Conservation (phyloP, 352 stramenopile genomes). For the Phytophthora colocasiae region DNA sequence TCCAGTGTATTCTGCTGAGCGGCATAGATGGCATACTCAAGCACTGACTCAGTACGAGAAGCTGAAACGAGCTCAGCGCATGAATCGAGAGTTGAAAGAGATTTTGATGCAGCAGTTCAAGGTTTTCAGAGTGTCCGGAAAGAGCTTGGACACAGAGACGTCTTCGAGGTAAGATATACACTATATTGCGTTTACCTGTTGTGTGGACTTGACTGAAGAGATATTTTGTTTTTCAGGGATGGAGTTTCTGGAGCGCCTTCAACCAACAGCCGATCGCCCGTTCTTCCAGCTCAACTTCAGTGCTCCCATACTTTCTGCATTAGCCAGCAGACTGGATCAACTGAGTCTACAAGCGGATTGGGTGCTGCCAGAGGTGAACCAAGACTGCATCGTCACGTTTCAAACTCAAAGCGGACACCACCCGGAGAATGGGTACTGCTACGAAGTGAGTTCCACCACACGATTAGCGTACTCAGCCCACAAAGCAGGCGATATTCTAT, state of each 20-base stretch:
- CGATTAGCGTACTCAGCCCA: background rate
- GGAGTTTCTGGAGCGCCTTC: background rate
- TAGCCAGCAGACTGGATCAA: background rate
- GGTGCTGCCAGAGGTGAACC: background rate
- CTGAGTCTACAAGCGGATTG: conserved; percentile 2
- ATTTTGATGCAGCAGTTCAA: conserved; percentile 4
- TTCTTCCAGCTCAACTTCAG: conserved; percentile 9
- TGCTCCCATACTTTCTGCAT: background rate
- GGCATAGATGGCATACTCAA: background rate
- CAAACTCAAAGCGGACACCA: background rate
- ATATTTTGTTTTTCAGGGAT: conserved; percentile 3
- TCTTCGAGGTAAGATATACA: background rate
- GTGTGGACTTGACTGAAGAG: background rate
- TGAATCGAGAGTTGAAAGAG: conserved; percentile 6
- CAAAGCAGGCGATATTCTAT: background rate
- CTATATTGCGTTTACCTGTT: background rate
- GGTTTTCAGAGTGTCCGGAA: background rate
- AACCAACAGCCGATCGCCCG: conserved; percentile 6
- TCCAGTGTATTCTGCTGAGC: background rate
- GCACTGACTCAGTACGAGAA: background rate
- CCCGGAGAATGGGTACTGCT: background rate
- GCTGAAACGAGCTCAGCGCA: background rate
- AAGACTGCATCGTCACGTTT: background rate
- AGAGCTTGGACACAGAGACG: background rate
- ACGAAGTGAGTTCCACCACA: conserved; percentile 3